These are phyloP conservation scores for Solanum sejunctum DNA, from an alignment of 257 asterid genomes.

Conservation along the genomic window DNA sequence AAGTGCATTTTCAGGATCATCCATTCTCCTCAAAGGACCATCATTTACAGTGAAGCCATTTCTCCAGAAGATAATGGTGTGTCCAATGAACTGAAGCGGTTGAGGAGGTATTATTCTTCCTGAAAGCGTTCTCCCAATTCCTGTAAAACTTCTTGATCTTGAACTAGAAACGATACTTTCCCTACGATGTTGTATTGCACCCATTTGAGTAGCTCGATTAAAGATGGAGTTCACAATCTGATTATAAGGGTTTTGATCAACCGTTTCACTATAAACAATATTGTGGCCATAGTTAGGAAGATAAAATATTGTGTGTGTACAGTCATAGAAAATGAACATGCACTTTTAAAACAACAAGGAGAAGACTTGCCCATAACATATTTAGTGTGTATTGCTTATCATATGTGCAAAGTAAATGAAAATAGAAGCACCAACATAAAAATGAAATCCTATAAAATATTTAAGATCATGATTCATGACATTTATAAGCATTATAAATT, in stretches of 20 bases:
- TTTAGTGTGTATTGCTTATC: not conserved
- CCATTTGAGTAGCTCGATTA: constrained; percentile 41
- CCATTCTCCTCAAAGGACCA: constrained; percentile 88
- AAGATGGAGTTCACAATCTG: constrained; percentile 28
- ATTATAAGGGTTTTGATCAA: constrained; percentile 35
- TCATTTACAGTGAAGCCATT: constrained; percentile 82
- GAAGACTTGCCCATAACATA: not conserved
- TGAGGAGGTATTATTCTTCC: constrained; percentile 59
- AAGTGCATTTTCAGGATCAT: constrained; percentile 77
- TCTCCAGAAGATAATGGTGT: constrained; percentile 89
- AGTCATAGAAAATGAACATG: not conserved
- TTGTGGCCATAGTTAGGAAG: not conserved
- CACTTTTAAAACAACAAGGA: not conserved
- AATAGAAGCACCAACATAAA: not conserved
- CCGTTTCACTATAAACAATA: constrained; percentile 58
- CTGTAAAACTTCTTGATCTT: constrained; percentile 63
- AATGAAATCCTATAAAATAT: not conserved
- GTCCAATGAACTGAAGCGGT: constrained; percentile 60
- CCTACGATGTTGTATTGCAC: constrained; percentile 48
- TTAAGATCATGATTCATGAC: not conserved
- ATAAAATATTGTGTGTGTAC: not conserved
- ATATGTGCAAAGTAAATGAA: not conserved
- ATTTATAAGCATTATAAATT: not conserved
- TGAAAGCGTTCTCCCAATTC: constrained; percentile 70
- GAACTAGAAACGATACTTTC: constrained; percentile 52